Conservation (phyloP, 2,329 filamentous ascomycete species). For the Fusarium multiceps region DNA sequence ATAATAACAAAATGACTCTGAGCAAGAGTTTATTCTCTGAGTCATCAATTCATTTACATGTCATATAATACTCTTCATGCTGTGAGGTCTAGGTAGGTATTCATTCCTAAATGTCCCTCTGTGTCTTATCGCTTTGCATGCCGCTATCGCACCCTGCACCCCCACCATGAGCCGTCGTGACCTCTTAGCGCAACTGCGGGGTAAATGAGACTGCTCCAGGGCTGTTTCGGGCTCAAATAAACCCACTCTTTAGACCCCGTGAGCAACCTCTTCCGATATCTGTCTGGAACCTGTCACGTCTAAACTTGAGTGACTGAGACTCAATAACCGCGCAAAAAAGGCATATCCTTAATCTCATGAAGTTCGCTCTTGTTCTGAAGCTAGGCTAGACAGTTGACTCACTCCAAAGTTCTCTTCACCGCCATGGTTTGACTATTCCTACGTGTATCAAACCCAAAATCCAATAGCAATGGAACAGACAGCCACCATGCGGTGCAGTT, state of each 20-base stretch:
- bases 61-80: neutral
- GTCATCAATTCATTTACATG: neutral
- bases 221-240: slow-evolving; percentile 29
- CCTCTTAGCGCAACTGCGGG: slow-evolving; percentile 41
- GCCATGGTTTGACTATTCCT: slow-evolving; percentile 1
- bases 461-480: neutral
- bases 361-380: neutral
- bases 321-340: slow-evolving; percentile 21
- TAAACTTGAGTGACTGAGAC: neutral
- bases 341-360: neutral
- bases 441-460: neutral
- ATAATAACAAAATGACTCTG: neutral
- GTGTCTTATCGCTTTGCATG: slow-evolving; percentile 38
- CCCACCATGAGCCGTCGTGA: slow-evolving; percentile 40
- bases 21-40: neutral
- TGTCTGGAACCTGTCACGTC: slow-evolving; percentile 21
- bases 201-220: slow-evolving; percentile 30
- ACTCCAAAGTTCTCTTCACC: slow-evolving; percentile 14
- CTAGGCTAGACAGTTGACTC: slow-evolving; percentile 1
- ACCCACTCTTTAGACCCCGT: slow-evolving; percentile 35
- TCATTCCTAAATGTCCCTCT: neutral
- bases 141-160: slow-evolving; percentile 37
- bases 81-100: neutral
- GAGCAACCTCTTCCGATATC: slow-evolving; percentile 35
- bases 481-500: neutral